Conservation (phyloP, 2,329 filamentous ascomycete species). For the Alternaria sp. region DNA sequence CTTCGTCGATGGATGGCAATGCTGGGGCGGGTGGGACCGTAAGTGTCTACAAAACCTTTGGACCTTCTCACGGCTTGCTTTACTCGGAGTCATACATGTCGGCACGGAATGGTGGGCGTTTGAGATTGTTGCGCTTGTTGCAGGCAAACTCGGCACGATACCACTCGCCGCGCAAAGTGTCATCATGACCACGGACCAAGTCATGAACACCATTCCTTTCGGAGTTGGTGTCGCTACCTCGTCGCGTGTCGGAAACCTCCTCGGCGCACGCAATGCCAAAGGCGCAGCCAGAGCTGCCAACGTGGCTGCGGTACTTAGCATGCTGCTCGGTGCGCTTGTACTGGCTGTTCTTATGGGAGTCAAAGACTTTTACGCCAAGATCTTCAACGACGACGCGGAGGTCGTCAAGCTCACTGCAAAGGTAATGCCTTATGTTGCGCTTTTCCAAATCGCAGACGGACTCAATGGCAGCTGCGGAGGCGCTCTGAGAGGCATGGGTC, state of each 20-base stretch:
- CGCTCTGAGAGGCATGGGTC: slow-evolving; percentile 79
- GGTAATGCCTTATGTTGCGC: slow-evolving; percentile 83
- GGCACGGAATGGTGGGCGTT: slow-evolving; percentile 96
- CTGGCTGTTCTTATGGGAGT: slow-evolving; percentile 72
- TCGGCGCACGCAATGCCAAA: slow-evolving; percentile 70
- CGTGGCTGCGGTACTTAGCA: slow-evolving; percentile 74
- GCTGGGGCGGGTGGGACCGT: slow-evolving; percentile 77
- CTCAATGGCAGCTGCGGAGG: slow-evolving; percentile 86
- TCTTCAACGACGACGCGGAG: slow-evolving; percentile 79
- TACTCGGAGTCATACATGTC: slow-evolving; percentile 80
- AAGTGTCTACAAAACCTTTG: slow-evolving; percentile 70
- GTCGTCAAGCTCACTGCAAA: slow-evolving; percentile 76
- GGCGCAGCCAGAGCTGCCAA: slow-evolving; percentile 77
- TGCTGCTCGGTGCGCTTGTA: slow-evolving; percentile 71
- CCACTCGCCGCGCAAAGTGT: slow-evolving; percentile 83
- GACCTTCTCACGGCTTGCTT: slow-evolving; percentile 75
- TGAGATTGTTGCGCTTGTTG: slow-evolving; percentile 84
- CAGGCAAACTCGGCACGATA: slow-evolving; percentile 78
- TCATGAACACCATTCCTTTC: slow-evolving; percentile 85
- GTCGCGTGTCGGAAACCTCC: slow-evolving; percentile 77
- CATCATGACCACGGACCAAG: slow-evolving; percentile 88
- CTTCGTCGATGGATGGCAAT: slow-evolving; percentile 73
- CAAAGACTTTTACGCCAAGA: slow-evolving; percentile 73
- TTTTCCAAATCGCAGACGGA: slow-evolving; percentile 91
- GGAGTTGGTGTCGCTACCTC: slow-evolving; percentile 84